Evolutionary conservation across 495 filamentous ascomycete genomes (phyloP).

Genomic region (Aspergillus haitiensis): DNA sequence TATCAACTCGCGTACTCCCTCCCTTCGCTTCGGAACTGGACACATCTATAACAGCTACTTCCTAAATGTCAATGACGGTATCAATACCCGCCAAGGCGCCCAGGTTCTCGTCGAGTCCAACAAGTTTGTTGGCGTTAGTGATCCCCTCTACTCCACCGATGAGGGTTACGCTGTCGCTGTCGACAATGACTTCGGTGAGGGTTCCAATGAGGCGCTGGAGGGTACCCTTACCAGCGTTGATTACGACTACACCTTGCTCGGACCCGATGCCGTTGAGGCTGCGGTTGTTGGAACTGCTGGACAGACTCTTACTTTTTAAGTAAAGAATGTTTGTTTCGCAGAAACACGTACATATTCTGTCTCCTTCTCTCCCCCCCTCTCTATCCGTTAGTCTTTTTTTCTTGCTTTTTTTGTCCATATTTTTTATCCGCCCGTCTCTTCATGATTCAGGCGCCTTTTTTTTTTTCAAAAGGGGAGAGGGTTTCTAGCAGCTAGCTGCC

Average conservation of each 20-base stretch:
- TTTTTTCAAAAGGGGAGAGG: no score
- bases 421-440: no score
- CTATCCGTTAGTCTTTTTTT: background rate
- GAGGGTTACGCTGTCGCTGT: slow-evolving; percentile 51
- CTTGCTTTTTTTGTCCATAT: no score
- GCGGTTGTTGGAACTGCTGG: slow-evolving; percentile 53
- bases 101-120: slow-evolving; percentile 64
- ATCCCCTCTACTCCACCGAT: slow-evolving; percentile 57
- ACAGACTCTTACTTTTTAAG: slow-evolving; percentile 54
- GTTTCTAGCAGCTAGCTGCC: no score
- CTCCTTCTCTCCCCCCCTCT: background rate
- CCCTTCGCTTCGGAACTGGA: slow-evolving; percentile 63
- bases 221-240: slow-evolving; percentile 53
- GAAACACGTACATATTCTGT: background rate
- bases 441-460: no score
- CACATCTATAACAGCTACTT: slow-evolving; percentile 54
- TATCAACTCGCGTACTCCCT: slow-evolving; percentile 59
- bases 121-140: slow-evolving; percentile 49
- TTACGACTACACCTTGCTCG: slow-evolving; percentile 53
- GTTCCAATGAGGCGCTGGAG: slow-evolving; percentile 42
- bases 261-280: slow-evolving; percentile 41
- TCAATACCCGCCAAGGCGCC: slow-evolving; percentile 66
- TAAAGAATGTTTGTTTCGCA: background rate
- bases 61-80: slow-evolving; percentile 52
- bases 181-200: slow-evolving; percentile 58